phyloP scores from a whole-genome alignment of 2,329 filamentous ascomycete genomes.

The Volutella citrinella region DNA sequence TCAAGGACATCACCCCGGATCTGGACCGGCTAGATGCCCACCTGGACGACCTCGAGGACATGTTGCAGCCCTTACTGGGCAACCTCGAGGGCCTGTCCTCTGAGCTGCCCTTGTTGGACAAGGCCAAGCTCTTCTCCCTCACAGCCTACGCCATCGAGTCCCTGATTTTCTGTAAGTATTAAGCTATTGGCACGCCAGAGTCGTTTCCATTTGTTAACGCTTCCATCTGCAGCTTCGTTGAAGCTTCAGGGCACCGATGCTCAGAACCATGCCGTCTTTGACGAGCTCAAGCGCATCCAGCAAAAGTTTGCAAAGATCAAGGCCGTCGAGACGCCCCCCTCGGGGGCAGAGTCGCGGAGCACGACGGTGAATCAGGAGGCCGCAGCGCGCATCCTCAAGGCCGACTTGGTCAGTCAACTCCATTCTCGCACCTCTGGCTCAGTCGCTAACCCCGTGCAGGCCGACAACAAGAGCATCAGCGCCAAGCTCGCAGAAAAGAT shows the following conservation, averaged over 20 bases:
- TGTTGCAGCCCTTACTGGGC: constrained; percentile 69
- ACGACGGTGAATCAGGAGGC: constrained; percentile 69
- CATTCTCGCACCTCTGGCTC: neutral
- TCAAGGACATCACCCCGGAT: constrained; percentile 60
- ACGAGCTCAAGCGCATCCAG: constrained; percentile 80
- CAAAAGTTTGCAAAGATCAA: constrained; percentile 95
- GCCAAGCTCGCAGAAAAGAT: constrained; percentile 54
- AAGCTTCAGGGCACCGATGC: constrained; percentile 76
- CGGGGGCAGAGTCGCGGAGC: constrained; percentile 46
- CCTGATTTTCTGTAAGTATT: constrained; percentile 71
- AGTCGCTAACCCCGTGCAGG: constrained; percentile 27
- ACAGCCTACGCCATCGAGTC: constrained; percentile 88
- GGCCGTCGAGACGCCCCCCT: constrained; percentile 58
- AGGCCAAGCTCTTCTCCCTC: constrained; percentile 89
- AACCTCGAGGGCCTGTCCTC: constrained; percentile 66
- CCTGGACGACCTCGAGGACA: constrained; percentile 74
- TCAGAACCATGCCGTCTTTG: constrained; percentile 81
- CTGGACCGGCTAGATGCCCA: constrained; percentile 73
- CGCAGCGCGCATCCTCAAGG: constrained; percentile 76
- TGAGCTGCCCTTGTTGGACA: constrained; percentile 87
- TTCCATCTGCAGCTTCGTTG: constrained; percentile 55
- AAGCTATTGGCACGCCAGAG: no score
- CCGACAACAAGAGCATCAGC: constrained; percentile 51
- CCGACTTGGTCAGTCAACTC: constrained; percentile 63
- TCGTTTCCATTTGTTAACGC: no score